Conservation (phyloP, 345 rosid species). For the Salix arbutifolia region DNA sequence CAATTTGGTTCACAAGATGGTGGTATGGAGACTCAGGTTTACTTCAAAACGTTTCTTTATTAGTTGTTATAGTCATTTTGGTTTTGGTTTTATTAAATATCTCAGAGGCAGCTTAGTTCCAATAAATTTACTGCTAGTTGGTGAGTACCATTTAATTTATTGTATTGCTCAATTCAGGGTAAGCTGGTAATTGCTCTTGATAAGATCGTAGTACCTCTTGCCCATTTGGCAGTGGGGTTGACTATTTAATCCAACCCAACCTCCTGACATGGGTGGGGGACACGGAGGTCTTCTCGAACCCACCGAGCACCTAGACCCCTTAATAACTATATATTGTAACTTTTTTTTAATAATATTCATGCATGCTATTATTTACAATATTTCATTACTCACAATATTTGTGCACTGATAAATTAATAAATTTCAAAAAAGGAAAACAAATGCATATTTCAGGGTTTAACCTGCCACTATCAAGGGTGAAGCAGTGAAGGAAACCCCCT, state of each 20-base stretch:
- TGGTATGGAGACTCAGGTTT: slow-evolving; percentile 85
- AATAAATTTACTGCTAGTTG: background rate
- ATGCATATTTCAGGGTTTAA: background rate
- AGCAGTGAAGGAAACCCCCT: background rate
- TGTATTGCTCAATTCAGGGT: background rate
- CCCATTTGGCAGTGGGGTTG: background rate
- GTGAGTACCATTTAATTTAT: background rate
- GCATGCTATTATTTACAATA: background rate
- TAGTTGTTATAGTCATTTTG: background rate
- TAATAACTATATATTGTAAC: background rate
- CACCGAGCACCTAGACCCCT: background rate
- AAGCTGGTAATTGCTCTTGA: background rate
- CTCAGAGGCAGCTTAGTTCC: background rate
- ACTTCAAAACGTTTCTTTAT: background rate
- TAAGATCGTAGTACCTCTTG: background rate
- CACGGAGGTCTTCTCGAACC: background rate
- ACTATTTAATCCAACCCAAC: too few species aligned
- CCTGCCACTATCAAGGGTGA: background rate
- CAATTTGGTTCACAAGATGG: slow-evolving; percentile 81
- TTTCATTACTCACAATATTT: background rate
- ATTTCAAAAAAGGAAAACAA: background rate
- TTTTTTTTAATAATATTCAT: background rate
- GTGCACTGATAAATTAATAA: background rate
- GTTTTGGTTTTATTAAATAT: background rate
- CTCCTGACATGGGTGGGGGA: background rate